Conservation (phyloP, 352 stramenopile species). For the Phytophthora palmivora region DNA sequence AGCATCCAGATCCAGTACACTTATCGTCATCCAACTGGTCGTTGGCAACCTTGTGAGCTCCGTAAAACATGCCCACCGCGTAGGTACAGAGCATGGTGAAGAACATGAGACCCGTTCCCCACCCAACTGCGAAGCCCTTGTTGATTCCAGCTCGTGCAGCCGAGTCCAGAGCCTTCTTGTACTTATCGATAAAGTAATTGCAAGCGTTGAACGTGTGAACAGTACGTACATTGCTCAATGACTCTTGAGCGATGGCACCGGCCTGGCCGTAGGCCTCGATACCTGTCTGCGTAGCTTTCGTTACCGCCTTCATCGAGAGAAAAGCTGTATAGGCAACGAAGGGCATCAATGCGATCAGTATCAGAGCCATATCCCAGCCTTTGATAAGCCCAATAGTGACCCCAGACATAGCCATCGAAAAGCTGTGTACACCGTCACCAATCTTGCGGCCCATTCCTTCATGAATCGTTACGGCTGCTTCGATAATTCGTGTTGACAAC, state of each 20-base stretch:
- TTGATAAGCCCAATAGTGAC: slow-evolving; percentile 58
- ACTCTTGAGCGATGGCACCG: slow-evolving; percentile 63
- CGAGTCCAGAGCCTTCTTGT: slow-evolving; percentile 40
- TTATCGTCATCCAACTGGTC: slow-evolving; percentile 34
- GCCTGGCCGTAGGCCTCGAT: slow-evolving; percentile 59
- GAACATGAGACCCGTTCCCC: slow-evolving; percentile 57
- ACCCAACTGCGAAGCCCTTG: slow-evolving; percentile 31
- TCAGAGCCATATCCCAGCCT: slow-evolving; percentile 62
- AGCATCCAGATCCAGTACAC: slow-evolving; percentile 41
- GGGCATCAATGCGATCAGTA: slow-evolving; percentile 57
- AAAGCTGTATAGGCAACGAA: slow-evolving; percentile 44
- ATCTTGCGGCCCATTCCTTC: slow-evolving; percentile 62
- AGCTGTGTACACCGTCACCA: slow-evolving; percentile 45
- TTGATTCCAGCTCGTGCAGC: slow-evolving; percentile 43
- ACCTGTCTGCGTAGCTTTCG: slow-evolving; percentile 32
- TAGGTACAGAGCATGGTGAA: slow-evolving; percentile 64
- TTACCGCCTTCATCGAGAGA: slow-evolving; percentile 43
- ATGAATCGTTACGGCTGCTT: slow-evolving; percentile 53
- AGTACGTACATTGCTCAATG: slow-evolving; percentile 62
- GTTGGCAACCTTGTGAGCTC: slow-evolving; percentile 50
- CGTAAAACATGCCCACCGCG: slow-evolving; percentile 67
- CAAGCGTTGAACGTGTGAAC: slow-evolving; percentile 69
- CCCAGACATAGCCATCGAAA: slow-evolving; percentile 49
- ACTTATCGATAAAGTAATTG: slow-evolving; percentile 48
- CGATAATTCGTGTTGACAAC: slow-evolving; percentile 39